Base-by-base conservation (phyloP, 73 alveolate genomes). In the Paramecium biaurelia region DNA sequence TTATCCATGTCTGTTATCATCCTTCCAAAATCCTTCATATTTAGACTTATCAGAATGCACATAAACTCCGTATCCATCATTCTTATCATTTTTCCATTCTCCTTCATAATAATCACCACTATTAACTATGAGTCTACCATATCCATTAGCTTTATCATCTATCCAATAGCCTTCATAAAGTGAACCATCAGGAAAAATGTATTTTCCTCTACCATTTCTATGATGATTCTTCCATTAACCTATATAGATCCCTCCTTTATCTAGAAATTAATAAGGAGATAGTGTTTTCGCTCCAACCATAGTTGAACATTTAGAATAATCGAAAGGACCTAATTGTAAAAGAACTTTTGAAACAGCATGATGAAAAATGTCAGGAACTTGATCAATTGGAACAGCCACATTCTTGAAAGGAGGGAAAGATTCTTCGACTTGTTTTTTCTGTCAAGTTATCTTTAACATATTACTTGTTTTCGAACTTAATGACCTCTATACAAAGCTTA, bases 201-300 rank as follows among this genome's bases (percentile, higher is more conserved):
- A 79, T 79, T 41, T 92, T 1, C 97, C 97, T 30, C 56, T 67
- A 4, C 97, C 97, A 85, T 94, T 85, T 45, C 94, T 92, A 85
- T 87, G 86, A 24, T 93, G 94, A 35, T 86, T 92, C 59, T 86
- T 86, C 97, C 97, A 94, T 87, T 92, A 93, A 0, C 97, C 97
- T 85, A 43, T n/a, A 28, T 85, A 85, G 14, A 85, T 38, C 3
- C 57, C 58, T 2, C 86, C 86, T 20, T 63, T 30, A n/a, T 63
- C 84, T 1, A 63, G 34, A 24, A 63, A 63, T 63, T 63, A 30
- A 63, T 63, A 32, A 30, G 84, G 47, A 2, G 41, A 23, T 1
- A 63, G 47, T 11, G 84, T 63, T 26, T 63, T 26, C 5, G 47
- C 84, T 63, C 84, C 84, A 15, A 32, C 26, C 84, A 63, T 63